Percentiles rank a stretch among this genome's conserved stretches.
These are phyloP conservation scores for Schizosaccharomyces osmophilus DNA, from an alignment of 805 yeast species.

Conservation along the genomic window DNA sequence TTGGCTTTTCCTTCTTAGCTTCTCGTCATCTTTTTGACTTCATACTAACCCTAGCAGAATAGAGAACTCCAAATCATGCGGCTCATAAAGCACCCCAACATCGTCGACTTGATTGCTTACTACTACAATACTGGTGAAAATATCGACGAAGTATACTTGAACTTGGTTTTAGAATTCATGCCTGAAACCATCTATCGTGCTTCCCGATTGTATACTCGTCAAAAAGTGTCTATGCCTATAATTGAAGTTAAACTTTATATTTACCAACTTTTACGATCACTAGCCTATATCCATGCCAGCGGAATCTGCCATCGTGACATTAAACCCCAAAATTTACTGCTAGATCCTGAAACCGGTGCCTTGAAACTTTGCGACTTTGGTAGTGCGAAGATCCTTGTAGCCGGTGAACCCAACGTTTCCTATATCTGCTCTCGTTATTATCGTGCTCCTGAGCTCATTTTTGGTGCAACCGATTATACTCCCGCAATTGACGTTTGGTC, in stretches of 20 bases:
- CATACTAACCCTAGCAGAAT: conserved; percentile 32
- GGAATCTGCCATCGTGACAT: conserved; percentile 78
- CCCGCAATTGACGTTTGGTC: conserved; percentile 91
- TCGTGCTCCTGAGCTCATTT: conserved; percentile 90
- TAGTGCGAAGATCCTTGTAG: conserved; percentile 71
- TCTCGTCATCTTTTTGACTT: conserved; percentile 13
- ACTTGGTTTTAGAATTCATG: conserved; percentile 69
- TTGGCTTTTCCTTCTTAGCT: neutral
- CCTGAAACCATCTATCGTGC: conserved; percentile 94
- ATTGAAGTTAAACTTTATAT: conserved; percentile 71
- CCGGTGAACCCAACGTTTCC: conserved; percentile 81
- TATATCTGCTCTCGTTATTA: conserved; percentile 92
- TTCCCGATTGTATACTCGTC: conserved; percentile 37
- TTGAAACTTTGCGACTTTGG: conserved; percentile 93
- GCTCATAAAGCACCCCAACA: conserved; percentile 57
- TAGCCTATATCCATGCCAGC: conserved; percentile 47
- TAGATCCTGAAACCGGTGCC: conserved; percentile 64
- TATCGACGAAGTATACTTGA: conserved; percentile 62
- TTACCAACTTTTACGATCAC: conserved; percentile 55
- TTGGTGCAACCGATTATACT: conserved; percentile 90
- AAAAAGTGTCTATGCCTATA: conserved; percentile 56
- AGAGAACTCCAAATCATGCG: conserved; percentile 93
- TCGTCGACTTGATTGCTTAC: conserved; percentile 68
- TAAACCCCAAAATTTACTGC: conserved; percentile 69
- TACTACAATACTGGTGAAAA: conserved; percentile 39